phyloP scores from a whole-genome alignment of 345 rosid genomes.

The Zanthoxylum bungeanum region DNA sequence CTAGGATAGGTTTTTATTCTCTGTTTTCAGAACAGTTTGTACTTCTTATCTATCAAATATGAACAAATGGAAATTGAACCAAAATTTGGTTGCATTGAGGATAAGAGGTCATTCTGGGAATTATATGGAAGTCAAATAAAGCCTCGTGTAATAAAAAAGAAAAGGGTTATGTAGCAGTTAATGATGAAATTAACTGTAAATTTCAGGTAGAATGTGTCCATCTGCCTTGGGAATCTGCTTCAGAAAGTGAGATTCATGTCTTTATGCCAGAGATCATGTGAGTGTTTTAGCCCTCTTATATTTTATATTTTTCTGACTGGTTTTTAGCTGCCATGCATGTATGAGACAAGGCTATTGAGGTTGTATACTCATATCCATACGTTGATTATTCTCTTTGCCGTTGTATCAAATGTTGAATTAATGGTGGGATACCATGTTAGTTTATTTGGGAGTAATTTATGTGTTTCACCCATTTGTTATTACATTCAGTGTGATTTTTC shows the following conservation, averaged over 20 bases:
- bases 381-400: neutral
- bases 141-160: neutral
- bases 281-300: constrained; percentile 19
- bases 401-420: neutral
- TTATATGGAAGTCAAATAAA: neutral
- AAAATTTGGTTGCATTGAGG: neutral
- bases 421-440: neutral
- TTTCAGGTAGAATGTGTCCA: constrained; percentile 61
- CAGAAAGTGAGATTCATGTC: constrained; percentile 40
- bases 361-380: neutral
- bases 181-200: constrained; percentile 13
- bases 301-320: neutral
- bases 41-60: neutral
- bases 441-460: neutral
- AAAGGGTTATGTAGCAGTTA: neutral
- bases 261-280: constrained; percentile 64
- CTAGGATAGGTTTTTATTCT: neutral
- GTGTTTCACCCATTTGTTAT: neutral
- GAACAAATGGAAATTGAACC: neutral
- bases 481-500: neutral
- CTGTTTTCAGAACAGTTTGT: neutral
- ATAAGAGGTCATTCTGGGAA: neutral
- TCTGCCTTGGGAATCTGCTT: constrained; percentile 84
- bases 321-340: neutral
- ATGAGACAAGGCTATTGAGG: neutral